Conservation (phyloP, 306 rosid genomes). For the Sicyos edulis region DNA sequence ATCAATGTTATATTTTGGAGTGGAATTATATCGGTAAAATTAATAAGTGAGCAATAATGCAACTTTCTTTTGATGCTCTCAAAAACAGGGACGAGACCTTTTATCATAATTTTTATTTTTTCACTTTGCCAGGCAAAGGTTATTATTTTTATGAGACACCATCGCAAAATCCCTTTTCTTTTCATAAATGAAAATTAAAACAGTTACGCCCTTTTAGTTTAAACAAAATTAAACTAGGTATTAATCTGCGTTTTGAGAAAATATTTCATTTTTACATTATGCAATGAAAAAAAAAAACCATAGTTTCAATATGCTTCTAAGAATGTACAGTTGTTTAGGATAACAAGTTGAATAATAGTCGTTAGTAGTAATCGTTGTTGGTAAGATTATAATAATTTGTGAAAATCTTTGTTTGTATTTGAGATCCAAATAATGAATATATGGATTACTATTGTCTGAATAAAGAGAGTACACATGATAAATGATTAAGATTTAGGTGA, state of each 20-base stretch:
- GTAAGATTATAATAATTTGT: no score
- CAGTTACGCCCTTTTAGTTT: neutral
- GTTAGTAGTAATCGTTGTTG: no score
- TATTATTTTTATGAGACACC: neutral
- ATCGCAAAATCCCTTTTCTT: neutral
- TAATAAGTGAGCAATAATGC: slow-evolving; percentile 5
- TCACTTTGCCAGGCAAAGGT: neutral
- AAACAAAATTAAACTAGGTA: neutral
- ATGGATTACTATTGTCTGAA: no score
- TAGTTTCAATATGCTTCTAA: no score
- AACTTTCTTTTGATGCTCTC: neutral
- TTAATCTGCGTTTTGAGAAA: neutral
- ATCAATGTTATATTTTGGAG: neutral
- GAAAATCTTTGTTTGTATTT: no score
- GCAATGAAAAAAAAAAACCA: no score
- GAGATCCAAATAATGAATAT: no score
- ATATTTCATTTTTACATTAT: no score
- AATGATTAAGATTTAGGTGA: no score
- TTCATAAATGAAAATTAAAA: neutral
- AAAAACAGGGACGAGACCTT: neutral
- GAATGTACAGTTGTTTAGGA: no score
- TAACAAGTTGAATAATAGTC: no score
- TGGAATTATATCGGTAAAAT: neutral
- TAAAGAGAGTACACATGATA: no score
- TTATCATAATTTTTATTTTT: neutral